Conservation (phyloP, 2,329 filamentous ascomycete genomes). For the Cladophialophora carrionii region DNA sequence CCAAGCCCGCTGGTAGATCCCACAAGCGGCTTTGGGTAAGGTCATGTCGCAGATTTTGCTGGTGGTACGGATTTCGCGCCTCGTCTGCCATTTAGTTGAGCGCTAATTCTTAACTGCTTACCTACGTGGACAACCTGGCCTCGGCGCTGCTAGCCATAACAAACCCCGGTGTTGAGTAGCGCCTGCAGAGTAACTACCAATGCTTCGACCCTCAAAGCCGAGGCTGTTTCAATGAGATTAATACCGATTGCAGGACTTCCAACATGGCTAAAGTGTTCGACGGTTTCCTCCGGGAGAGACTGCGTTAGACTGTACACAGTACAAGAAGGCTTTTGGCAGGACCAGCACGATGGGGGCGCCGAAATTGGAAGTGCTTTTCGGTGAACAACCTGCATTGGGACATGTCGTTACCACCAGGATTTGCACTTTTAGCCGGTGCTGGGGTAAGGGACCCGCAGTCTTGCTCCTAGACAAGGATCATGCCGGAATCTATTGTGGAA, state of each 20-base stretch:
- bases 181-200: neutral
- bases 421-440: neutral
- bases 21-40: neutral
- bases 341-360: neutral
- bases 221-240: neutral
- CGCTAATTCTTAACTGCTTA: neutral
- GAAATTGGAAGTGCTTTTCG: neutral
- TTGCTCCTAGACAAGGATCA: neutral
- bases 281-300: neutral
- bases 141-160: neutral
- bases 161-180: neutral
- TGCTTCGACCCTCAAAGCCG: neutral
- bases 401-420: neutral
- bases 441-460: neutral
- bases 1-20: neutral
- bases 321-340: neutral
- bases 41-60: neutral
- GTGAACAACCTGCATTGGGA: neutral
- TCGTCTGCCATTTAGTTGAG: neutral
- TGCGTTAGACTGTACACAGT: neutral
- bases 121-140: neutral
- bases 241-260: neutral
- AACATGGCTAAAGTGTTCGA: neutral
- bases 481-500: neutral
- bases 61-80: neutral